Percentiles rank a stretch among this genome's conserved stretches.
Conservation (phyloP, 2,329 filamentous ascomycete species). For the Colletotrichum sp. region DNA sequence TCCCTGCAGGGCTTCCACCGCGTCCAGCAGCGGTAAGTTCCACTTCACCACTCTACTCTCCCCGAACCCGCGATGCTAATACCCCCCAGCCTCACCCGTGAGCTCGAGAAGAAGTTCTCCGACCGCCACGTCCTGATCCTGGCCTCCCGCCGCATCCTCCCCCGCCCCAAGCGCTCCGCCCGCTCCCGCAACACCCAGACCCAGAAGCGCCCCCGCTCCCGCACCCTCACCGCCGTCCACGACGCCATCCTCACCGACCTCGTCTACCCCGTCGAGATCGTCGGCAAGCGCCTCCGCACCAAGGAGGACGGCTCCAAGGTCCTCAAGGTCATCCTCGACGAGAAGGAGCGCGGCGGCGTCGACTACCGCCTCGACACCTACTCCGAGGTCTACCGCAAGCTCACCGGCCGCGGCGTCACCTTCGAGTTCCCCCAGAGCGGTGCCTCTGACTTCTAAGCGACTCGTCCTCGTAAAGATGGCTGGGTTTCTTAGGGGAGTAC, state of each 20-base stretch:
- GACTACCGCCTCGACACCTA: conserved; percentile 99
- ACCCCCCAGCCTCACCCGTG: conserved; percentile 87
- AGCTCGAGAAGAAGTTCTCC: conserved; percentile 99
- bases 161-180: conserved; percentile 97
- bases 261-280: conserved; percentile 99
- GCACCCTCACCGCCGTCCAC: conserved; percentile 98
- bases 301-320: conserved; percentile 99
- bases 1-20: conserved; percentile 99
- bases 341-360: conserved; percentile 99
- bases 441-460: conserved; percentile 75
- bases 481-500: not conserved
- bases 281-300: conserved; percentile 98
- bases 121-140: conserved; percentile 99
- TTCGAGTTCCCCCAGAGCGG: conserved; percentile 97
- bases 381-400: conserved; percentile 97
- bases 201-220: conserved; percentile 98
- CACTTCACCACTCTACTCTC: not conserved
- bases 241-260: conserved; percentile 97
- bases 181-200: conserved; percentile 95
- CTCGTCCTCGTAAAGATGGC: conserved; percentile 15
- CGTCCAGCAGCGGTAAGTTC: conserved; percentile 96
- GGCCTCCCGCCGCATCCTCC: conserved; percentile 97
- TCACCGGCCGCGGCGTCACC: conserved; percentile 94
- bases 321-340: conserved; percentile 98
- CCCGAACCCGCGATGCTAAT: not conserved